A percentile compares a stretch with the other conserved stretches of the same genome.
Conservation (phyloP, 805 yeast genomes). For the Cyberlindnera subsufficiens region DNA sequence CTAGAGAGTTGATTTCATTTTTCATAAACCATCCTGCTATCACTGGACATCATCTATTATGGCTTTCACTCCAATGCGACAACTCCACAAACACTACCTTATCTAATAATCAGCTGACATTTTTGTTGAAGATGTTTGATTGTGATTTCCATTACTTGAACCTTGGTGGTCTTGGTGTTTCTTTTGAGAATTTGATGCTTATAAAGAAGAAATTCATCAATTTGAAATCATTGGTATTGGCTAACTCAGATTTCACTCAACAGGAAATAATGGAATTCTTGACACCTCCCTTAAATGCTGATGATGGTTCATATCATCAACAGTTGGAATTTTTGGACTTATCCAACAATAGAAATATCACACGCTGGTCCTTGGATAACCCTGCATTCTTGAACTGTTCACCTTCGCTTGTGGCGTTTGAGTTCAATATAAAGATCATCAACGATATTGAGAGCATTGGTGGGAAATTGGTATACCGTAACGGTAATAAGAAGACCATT, state of each 20-base stretch:
- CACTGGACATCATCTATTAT: conserved; percentile 41
- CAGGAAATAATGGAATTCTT: conserved; percentile 28
- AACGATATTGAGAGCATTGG: conserved; percentile 37
- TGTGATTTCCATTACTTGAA: conserved; percentile 44
- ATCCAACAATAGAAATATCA: conserved; percentile 54
- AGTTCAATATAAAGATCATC: conserved; percentile 53
- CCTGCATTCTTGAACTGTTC: conserved; percentile 39
- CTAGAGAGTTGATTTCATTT: conserved; percentile 65
- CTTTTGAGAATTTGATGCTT: conserved; percentile 29
- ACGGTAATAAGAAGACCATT: conserved; percentile 18
- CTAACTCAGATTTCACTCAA: conserved; percentile 29
- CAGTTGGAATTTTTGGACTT: conserved; percentile 57
- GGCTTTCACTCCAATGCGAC: conserved; percentile 65
- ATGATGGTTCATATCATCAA: conserved; percentile 16
- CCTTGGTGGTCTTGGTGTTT: conserved; percentile 59
- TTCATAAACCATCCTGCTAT: conserved; percentile 66
- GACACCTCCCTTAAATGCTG: conserved; percentile 19
- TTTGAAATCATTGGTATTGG: conserved; percentile 30
- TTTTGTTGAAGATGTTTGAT: conserved; percentile 35
- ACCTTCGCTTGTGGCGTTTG: conserved; percentile 53
- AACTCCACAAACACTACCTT: conserved; percentile 57
- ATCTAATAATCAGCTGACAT: conserved; percentile 44
- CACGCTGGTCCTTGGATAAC: conserved; percentile 54
- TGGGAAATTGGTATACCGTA: conserved; percentile 19
- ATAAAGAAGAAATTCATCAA: conserved; percentile 34